Base-by-base conservation (phyloP, 257 asterid genomes). In the Prunella vulgaris region DNA sequence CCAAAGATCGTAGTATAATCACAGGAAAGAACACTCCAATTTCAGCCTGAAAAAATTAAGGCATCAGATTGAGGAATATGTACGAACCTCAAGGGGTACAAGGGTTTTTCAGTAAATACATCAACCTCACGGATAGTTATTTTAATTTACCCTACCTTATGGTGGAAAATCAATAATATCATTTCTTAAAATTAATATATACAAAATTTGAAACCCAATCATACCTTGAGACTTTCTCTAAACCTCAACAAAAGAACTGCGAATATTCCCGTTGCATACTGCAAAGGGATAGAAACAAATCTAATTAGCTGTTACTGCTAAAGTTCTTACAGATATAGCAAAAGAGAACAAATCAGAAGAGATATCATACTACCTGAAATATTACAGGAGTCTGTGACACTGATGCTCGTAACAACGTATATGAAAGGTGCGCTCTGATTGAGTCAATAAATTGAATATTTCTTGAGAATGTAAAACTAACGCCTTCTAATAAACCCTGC, bases 21-120 rank as follows among this genome's bases (percentile, higher is more conserved):
- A 94, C 87, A 40, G 99, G 99, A 84, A 91, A 89, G 90, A 94
- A 94, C 54, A 94, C 88, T 72, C 98, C 96, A 70, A 94, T 85
- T 86, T 94, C 99, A 76, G 91, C 95, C 99, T 94, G 91, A 33
- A 74, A 73, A 78, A 24, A 76, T 69, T 59, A 61, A 66, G 30
- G 64, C 51, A 54, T 73, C 77, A 72, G 70, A 74, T 77, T 21
- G 64, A 69, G 77, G 51, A 74, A 56, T 56, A 25, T 25, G 28
- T 1, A 25, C 20, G 12, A 54, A 54, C 61, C 61, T 10, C 61
- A 54, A 54, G 61, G 61, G n/a, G 60, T 21, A 22, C 10, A 22
- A 22, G 7, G 35, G 33, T 12, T 21, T 22, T 24, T 24, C 32
- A 12, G 61, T 21, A 24, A 54, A 54, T 24, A 54, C 3, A 13